phyloP scores from a whole-genome alignment of 768 basidiomycete species.

The Daedalea quercina region DNA sequence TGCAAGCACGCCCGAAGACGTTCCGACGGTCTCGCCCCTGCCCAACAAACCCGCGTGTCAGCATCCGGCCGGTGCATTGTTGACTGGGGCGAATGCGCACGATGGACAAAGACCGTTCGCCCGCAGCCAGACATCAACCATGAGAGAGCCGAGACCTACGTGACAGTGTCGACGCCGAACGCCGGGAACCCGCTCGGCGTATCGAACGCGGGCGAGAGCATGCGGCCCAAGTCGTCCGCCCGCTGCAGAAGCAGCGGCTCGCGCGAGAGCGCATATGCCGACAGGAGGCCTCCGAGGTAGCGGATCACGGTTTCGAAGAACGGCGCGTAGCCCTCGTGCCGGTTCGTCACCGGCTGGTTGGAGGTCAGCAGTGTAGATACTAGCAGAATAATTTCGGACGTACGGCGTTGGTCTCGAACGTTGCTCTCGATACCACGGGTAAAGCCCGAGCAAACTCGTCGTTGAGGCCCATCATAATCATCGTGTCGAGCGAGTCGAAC shows the following conservation, averaged over 20 bases:
- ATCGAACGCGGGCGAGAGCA: conserved; percentile 68
- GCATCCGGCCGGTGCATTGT: neutral
- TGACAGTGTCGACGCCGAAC: conserved; percentile 58
- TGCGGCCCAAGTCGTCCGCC: conserved; percentile 68
- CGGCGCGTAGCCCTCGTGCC: conserved; percentile 31
- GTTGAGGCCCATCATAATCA: conserved; percentile 69
- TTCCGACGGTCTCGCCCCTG: conserved; percentile 32
- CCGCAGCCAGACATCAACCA: neutral
- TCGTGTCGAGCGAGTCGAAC: conserved; percentile 80
- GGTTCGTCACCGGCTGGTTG: neutral
- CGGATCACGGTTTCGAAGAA: conserved; percentile 88
- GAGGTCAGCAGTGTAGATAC: neutral
- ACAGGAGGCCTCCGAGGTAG: conserved; percentile 82
- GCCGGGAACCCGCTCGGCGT: conserved; percentile 62
- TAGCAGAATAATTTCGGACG: conserved; percentile 6
- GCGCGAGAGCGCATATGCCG: conserved; percentile 72
- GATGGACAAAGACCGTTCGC: neutral
- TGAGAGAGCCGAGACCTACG: conserved; percentile 28
- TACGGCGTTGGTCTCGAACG: conserved; percentile 43
- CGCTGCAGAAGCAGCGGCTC: conserved; percentile 52
- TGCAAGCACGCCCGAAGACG: conserved; percentile 48
- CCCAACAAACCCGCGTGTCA: neutral
- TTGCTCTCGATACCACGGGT: conserved; percentile 37
- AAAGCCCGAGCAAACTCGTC: conserved; percentile 66
- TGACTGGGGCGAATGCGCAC: neutral